Evolutionary conservation across 192 early-diverging fungal genomes (phyloP), one percentile per base, ranked within the genome.

Genomic region (Rhizophagus sp.): DNA sequence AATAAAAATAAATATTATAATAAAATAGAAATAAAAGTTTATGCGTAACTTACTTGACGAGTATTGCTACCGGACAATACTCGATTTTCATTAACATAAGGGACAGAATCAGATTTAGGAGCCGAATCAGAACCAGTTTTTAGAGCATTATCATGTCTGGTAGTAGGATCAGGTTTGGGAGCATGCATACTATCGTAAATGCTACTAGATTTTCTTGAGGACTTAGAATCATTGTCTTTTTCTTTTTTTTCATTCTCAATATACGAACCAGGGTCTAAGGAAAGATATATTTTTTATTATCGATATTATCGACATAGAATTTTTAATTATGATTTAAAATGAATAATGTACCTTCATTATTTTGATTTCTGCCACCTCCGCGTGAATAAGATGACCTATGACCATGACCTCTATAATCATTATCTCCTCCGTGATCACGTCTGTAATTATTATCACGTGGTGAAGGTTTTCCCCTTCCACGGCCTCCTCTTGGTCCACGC

Each of bases 1-100:
- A 6, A 57, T 17, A 62, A 57, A 62, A n/a, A 76, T 36, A 22
- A 2, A 25, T 27, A 47, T 25, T 44, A 41, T n/a, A 7, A 19
- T 52, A n/a, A 75, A 22, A 10, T 62, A 2, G 4, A 17, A 15
- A 4, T 25, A 64, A 44, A 2, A 25, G 11, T 34, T 19, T 36
- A 57, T 30, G 3, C 3, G 10, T 30, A 11, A 70, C 68, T 57
- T 27, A 79, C 78, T 33, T 61, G n/a, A 36, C 33, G 25, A 24
- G 24, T 50, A 8, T 33, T 33, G 8, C 66, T 65, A 39, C 78
- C 78, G 2, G 78, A 67, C 30, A 57, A 34, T 3, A 79, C 67
- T 19, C 66, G 50, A 36, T 79, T 44, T 62, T 68, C 50, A 44
- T 79, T 79, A n/a, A 70, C 67, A 70, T 79, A 68, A 61, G 76